Percentiles rank a stretch among this genome's conserved stretches.
phyloP scores from a whole-genome alignment of 176 grass and related monocot genomes.

The Avena eriantha region DNA sequence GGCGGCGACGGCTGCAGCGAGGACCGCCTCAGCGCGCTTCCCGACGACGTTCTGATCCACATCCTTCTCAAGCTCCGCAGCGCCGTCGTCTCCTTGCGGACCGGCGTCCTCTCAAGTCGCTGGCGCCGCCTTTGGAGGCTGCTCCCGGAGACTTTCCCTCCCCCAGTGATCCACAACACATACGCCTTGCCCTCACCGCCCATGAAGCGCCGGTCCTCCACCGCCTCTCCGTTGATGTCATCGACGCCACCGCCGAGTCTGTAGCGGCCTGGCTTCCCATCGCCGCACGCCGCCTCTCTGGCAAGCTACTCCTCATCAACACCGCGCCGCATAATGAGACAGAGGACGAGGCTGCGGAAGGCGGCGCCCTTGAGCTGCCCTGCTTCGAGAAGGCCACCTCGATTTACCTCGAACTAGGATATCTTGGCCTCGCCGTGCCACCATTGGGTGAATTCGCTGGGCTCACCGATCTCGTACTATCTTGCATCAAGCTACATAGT shows the following conservation, averaged over 20 bases:
- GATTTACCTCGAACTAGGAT: background rate
- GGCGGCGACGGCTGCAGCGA: background rate
- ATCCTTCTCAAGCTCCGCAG: background rate
- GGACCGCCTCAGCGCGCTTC: constrained; percentile 29
- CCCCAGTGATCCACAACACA: too few relatives aligned
- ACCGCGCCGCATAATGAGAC: too few relatives aligned
- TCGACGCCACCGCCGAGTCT: background rate
- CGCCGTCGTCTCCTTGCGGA: background rate
- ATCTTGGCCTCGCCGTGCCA: background rate
- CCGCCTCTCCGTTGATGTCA: background rate
- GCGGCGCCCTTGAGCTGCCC: constrained; percentile 9
- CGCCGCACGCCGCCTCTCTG: constrained; percentile 20
- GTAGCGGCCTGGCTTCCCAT: background rate
- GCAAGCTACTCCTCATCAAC: background rate
- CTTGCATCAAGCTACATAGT: background rate
- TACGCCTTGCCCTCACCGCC: background rate
- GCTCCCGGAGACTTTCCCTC: background rate
- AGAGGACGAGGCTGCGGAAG: background rate
- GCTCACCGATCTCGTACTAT: background rate
- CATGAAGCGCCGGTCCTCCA: background rate
- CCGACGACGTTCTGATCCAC: background rate
- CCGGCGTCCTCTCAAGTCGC: constrained; percentile 28
- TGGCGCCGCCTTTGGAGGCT: constrained; percentile 11
- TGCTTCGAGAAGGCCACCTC: background rate
- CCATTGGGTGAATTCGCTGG: background rate